These are phyloP conservation scores for Aspergillus bombycis DNA, from an alignment of 2,329 filamentous ascomycete genomes.

Conservation along the genomic window DNA sequence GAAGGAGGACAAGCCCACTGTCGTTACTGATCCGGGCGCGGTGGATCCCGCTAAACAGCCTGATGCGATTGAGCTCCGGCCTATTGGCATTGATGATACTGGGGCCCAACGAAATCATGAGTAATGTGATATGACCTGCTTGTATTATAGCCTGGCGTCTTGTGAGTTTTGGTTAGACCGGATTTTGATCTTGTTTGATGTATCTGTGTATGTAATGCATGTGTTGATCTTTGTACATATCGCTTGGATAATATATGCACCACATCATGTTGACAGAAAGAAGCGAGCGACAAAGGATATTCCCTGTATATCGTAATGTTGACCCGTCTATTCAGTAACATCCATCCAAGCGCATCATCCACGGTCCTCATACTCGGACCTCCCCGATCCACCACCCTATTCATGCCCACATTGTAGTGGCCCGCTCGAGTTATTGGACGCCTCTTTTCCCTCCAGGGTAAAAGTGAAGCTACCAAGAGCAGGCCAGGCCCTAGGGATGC, in stretches of 20 bases:
- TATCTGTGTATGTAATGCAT: conserved; percentile 9
- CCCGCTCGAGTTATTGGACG: too few relatives aligned
- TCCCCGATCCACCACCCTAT: too few relatives aligned
- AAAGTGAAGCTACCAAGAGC: too few relatives aligned
- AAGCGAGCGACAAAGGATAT: too few relatives aligned
- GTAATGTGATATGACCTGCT: conserved; percentile 19
- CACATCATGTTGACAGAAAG: neutral
- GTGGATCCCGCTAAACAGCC: conserved; percentile 14
- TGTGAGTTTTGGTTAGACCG: neutral
- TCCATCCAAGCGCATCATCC: too few relatives aligned
- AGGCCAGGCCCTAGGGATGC: too few relatives aligned
- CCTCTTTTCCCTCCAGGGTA: too few relatives aligned
- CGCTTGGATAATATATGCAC: conserved; percentile 3
- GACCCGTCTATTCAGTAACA: too few relatives aligned
- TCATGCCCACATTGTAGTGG: too few relatives aligned
- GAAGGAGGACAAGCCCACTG: conserved; percentile 2
- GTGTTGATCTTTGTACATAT: conserved; percentile 6
- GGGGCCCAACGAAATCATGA: conserved; percentile 16
- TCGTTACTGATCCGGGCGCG: neutral
- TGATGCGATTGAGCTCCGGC: conserved; percentile 20
- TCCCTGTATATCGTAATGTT: too few relatives aligned
- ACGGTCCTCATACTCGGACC: too few relatives aligned
- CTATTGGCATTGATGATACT: conserved; percentile 4
- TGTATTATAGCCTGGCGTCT: conserved; percentile 10
- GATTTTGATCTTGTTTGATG: neutral